Evolutionary conservation across 768 basidiomycete species (phyloP), one percentile per base, ranked within the genome.

Genomic region (Harrya chromipes): DNA sequence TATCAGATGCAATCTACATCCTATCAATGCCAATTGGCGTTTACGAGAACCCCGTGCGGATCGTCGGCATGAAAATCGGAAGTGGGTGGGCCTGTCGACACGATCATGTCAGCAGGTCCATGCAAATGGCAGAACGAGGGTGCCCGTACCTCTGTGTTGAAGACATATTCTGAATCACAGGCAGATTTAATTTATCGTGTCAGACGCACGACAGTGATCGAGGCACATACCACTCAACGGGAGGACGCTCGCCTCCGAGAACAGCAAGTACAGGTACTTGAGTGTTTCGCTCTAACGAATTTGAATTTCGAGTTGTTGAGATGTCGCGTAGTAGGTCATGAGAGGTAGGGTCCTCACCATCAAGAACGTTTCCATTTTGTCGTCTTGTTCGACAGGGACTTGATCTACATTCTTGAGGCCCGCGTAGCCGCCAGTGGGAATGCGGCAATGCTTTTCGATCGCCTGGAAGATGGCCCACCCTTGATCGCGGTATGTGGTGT

Each of bases 331-430:
- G 11, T n/a, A n/a, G 4, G 27, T 17, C 6, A 23, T 23, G 23
- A 23, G 23, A 23, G 11, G 33, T 19, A 6, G 17, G 33, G 29
- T 16, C 68, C 83, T 36, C 50, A 89, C 90, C 76, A 97, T 75
- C 69, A 94, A 80, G 72, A 94, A 97, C 11, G 94, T 94, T 71
- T 97, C 94, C 94, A 97, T 95, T 66, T 87, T 85, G 68, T 97
- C 92, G 54, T 91, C 85, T 49, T 79, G 73, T 61, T 73, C 71
- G 2, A 74, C 80, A 0, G 86, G 84, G 10, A 84, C 72, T 52
- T 81, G 76, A 66, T 95, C 90, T 10, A 97, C 94, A 61, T 97
- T 90, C 50, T 85, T 67, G 40, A 97, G 76, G 31, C 82, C 82
- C 16, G 89, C 87, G 61, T 88, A 97, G 9, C 94, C 94, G 17